Evolutionary conservation across 2,329 filamentous ascomycete genomes (phyloP).

Genomic region (Ceratocystis diversiconidia): DNA sequence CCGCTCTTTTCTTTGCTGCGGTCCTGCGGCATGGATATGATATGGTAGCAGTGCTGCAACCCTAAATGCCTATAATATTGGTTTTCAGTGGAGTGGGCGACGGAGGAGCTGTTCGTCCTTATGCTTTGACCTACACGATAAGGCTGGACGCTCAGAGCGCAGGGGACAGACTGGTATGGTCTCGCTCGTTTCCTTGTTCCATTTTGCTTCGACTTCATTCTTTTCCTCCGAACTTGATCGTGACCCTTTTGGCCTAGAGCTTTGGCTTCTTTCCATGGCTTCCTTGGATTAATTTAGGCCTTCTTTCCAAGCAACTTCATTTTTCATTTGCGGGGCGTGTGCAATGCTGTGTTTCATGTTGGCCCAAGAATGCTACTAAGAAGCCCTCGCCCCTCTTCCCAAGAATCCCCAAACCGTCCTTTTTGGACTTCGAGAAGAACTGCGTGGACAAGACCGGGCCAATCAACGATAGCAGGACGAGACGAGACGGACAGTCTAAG

Average conservation of each 20-base stretch:
- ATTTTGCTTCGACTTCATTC: not conserved
- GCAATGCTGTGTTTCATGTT: not conserved
- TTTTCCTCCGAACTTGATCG: not conserved
- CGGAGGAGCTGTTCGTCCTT: no score
- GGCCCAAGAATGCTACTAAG: not conserved
- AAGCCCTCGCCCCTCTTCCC: not conserved
- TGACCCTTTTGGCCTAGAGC: not conserved
- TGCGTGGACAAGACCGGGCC: not conserved
- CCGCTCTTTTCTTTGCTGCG: not conserved
- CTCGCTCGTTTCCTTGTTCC: not conserved
- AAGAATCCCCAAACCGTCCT: no score
- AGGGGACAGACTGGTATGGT: not conserved
- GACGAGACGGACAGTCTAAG: not conserved
- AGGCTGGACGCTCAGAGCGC: not conserved
- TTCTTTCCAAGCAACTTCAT: not conserved
- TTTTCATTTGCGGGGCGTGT: not conserved
- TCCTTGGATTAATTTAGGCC: not conserved
- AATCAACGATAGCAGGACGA: not conserved
- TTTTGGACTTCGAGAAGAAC: not conserved
- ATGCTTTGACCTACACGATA: not conserved
- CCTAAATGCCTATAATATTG: not conserved
- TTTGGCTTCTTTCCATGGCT: not conserved
- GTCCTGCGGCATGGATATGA: not conserved
- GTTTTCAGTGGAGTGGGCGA: not conserved
- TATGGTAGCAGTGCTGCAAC: not conserved